A percentile compares a stretch with the other conserved stretches of the same genome.
Evolutionary conservation across 1,139 yeast species (phyloP).

Genomic region (Waltiozyma solani): DNA sequence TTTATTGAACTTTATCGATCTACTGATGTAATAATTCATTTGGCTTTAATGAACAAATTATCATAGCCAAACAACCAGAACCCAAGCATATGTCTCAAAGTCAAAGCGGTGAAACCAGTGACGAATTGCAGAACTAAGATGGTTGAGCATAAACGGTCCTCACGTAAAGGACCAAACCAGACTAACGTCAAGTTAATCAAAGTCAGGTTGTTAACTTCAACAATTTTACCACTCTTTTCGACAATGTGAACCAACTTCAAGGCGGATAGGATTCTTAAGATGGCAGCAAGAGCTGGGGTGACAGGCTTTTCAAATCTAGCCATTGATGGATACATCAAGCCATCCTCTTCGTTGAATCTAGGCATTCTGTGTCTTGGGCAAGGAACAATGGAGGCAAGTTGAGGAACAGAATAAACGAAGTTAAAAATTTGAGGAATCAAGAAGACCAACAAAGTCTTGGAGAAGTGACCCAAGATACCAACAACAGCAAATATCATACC

Average conservation of each 20-base stretch:
- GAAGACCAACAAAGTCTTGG: conserved; percentile 79
- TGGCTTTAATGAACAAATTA: conserved; percentile 43
- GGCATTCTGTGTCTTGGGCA: conserved; percentile 97
- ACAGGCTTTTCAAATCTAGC: conserved; percentile 31
- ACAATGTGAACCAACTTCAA: conserved; percentile 38
- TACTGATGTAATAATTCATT: too few species aligned
- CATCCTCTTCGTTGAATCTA: conserved; percentile 52
- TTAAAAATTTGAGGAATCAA: conserved; percentile 87
- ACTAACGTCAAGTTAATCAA: conserved; percentile 74
- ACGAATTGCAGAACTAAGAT: conserved; percentile 53
- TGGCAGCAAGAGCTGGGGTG: conserved; percentile 20
- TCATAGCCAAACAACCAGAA: conserved; percentile 85
- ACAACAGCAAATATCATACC: conserved; percentile 99
- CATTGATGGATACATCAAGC: conserved; percentile 68
- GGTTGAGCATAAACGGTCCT: conserved; percentile 56
- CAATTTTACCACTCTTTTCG: conserved; percentile 20
- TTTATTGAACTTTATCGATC: too few species aligned
- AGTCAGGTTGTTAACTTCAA: conserved; percentile 72
- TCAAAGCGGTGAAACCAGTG: conserved; percentile 57
- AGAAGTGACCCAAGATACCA: conserved; percentile 92
- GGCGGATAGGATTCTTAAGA: conserved; percentile 24
- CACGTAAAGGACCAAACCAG: conserved; percentile 84
- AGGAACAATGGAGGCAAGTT: conserved; percentile 72
- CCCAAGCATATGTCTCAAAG: conserved; percentile 76
- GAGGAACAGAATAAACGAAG: conserved; percentile 85